Evolutionary conservation across 306 rosid genomes (phyloP), one percentile per base, ranked within the genome.

Genomic region (Pterocarpus santalinus): DNA sequence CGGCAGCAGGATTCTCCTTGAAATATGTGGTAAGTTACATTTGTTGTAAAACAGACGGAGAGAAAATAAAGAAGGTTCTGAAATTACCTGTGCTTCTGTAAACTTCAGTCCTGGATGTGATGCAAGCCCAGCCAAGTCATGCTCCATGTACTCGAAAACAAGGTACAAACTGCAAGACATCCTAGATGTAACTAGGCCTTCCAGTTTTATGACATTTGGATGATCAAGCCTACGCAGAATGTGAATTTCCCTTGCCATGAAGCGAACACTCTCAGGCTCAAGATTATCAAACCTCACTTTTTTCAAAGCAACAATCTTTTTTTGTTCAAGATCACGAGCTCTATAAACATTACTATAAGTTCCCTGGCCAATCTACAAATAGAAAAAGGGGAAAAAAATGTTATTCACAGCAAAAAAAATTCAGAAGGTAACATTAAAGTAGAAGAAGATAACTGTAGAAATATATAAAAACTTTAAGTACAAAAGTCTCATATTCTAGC

Each of bases 91-190:
- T 16, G 97, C 90, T 87, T 92, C 98, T 38, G 97, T 89, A 77
- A 94, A 94, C 85, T 94, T 94, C 80, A 92, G 83, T 51, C 97
- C 95, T 79, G 98, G 98, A 83, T 91, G 94, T 46, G 97, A 94
- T 46, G 98, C 97, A 73, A 94, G 97, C 73, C 98, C 98, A 2
- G 98, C 95, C 83, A 94, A 83, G 84, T 94, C 98, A 85, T 94
- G 98, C 75, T 94, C 98, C 98, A 94, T 94, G 88, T 94, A 94
- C 95, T 94, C 98, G 34, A 94, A 91, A 69, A 94, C 98, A 86
- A 94, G 98, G 90, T 94, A 94, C 73, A 94, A 83, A 85, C 97
- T 94, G 94, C 98, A 94, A 52, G 98, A 94, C 98, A 94, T 94
- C 86, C 98, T 92, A 84, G 98, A 94, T 7, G 98, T 94, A 58